phyloP scores from a whole-genome alignment of 306 rosid species.

The Sicyos baderoa region DNA sequence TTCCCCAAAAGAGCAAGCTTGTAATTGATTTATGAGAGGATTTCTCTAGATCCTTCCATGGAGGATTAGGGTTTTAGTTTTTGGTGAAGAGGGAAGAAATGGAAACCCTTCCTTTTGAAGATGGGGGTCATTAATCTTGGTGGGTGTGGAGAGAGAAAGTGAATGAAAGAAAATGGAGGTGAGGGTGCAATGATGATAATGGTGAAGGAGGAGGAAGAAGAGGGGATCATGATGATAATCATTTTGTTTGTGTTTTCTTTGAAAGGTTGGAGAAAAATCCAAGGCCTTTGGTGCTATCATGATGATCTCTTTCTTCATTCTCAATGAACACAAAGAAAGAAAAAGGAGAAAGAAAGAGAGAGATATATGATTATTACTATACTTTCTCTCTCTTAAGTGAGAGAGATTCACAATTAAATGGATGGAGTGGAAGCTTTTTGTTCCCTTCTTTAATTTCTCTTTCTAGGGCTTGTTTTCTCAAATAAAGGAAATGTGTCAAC shows the following conservation, averaged over 20 bases:
- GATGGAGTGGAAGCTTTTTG: constrained; percentile 21
- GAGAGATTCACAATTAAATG: constrained; percentile 14
- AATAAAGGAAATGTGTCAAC: constrained; percentile 8
- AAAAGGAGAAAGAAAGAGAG: constrained; percentile 5
- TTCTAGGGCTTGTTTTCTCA: neutral
- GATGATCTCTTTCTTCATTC: constrained; percentile 14
- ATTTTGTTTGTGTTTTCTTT: constrained; percentile 55
- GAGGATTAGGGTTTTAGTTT: constrained; percentile 36
- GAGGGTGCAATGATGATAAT: constrained; percentile 66
- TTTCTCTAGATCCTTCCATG: constrained; percentile 21
- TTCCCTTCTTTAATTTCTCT: neutral
- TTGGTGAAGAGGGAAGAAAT: constrained; percentile 9
- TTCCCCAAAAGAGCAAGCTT: constrained; percentile 60
- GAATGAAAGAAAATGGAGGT: constrained; percentile 20
- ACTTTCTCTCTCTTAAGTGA: constrained; percentile 19
- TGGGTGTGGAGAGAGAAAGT: constrained; percentile 27
- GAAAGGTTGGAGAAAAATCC: constrained; percentile 61
- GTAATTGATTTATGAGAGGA: constrained; percentile 23
- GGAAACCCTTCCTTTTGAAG: neutral
- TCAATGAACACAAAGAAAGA: constrained; percentile 1
- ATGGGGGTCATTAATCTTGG: constrained; percentile 11
- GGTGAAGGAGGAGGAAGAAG: constrained; percentile 24
- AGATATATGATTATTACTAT: constrained; percentile 20
- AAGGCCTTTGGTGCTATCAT: constrained; percentile 45
- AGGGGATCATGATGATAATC: constrained; percentile 45